Conservation (phyloP, 768 basidiomycete species). For the Trametes gibbosa region DNA sequence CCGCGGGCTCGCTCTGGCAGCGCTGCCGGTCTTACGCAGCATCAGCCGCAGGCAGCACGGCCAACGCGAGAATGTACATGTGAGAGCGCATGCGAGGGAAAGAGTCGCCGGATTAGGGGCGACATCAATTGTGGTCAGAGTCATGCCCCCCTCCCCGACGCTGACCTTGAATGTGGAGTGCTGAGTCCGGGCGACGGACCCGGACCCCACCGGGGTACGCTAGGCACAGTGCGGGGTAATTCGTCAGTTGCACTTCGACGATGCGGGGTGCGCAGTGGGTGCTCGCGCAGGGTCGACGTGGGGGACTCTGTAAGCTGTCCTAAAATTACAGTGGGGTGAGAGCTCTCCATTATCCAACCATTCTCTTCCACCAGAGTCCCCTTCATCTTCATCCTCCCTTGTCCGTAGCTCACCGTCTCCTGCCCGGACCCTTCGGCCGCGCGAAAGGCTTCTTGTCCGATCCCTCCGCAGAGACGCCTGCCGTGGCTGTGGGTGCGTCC, state of each 20-base stretch:
- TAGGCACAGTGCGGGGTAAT: constrained; percentile 2
- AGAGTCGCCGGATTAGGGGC: constrained; percentile 9
- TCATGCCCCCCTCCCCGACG: too few species aligned
- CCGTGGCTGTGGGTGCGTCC: constrained; percentile 12
- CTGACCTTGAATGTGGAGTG: too few species aligned
- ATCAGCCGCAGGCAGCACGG: neutral
- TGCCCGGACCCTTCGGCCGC: constrained; percentile 64
- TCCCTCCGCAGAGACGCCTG: constrained; percentile 17
- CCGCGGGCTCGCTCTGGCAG: neutral
- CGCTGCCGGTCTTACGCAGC: neutral
- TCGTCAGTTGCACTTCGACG: too few species aligned
- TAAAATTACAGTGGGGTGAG: too few species aligned
- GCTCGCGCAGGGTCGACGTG: too few species aligned
- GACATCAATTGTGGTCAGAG: neutral
- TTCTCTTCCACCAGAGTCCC: neutral
- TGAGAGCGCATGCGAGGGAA: constrained; percentile 17
- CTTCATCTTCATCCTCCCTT: neutral
- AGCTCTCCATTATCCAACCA: neutral
- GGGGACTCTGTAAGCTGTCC: too few species aligned
- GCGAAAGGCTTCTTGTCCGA: constrained; percentile 56
- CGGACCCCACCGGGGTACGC: neutral
- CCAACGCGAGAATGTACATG: neutral
- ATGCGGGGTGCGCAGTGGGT: too few species aligned
- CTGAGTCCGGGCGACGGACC: too few species aligned
- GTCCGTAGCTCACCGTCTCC: constrained; percentile 39